These are phyloP conservation scores for Coemansia sp. DNA, from an alignment of 192 early-diverging fungal species.

Conservation along the genomic window DNA sequence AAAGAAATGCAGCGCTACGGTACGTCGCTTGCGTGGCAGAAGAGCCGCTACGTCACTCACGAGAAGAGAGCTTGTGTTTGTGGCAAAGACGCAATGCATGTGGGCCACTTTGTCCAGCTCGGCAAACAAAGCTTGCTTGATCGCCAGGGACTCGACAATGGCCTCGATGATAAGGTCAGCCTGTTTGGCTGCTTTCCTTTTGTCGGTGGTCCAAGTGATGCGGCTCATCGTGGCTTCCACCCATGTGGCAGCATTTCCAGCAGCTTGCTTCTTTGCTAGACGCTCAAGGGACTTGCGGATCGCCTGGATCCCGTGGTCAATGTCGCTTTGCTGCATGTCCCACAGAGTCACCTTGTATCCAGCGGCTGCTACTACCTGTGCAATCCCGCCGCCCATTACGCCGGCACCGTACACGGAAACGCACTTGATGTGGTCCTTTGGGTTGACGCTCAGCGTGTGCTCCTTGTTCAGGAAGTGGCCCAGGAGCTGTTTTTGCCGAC, in stretches of 20 bases:
- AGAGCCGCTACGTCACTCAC: slow-evolving; percentile 68
- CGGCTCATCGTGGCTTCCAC: slow-evolving; percentile 69
- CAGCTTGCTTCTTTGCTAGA: neutral
- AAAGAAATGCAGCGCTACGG: slow-evolving; percentile 66
- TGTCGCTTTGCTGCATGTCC: slow-evolving; percentile 65
- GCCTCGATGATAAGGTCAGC: slow-evolving; percentile 88
- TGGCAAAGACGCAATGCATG: slow-evolving; percentile 72
- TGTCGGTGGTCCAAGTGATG: slow-evolving; percentile 67
- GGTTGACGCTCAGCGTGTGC: neutral
- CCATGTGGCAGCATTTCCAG: neutral
- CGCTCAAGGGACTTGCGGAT: slow-evolving; percentile 69
- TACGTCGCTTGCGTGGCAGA: slow-evolving; percentile 19
- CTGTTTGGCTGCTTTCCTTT: slow-evolving; percentile 55
- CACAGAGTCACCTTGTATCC: slow-evolving; percentile 77
- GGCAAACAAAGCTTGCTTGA: slow-evolving; percentile 76
- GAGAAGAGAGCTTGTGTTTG: slow-evolving; percentile 86
- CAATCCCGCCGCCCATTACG: slow-evolving; percentile 80
- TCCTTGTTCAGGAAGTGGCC: slow-evolving; percentile 5
- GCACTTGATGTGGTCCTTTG: slow-evolving; percentile 58
- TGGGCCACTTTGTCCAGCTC: slow-evolving; percentile 69
- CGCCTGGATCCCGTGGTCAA: slow-evolving; percentile 75
- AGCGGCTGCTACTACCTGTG: slow-evolving; percentile 78
- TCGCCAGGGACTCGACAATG: slow-evolving; percentile 84
- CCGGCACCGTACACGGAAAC: slow-evolving; percentile 82
- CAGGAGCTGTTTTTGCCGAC: slow-evolving; percentile 15